Evolutionary conservation across 345 rosid genomes (phyloP), one percentile per base, ranked within the genome.

Genomic region (Corchorus capsularis): DNA sequence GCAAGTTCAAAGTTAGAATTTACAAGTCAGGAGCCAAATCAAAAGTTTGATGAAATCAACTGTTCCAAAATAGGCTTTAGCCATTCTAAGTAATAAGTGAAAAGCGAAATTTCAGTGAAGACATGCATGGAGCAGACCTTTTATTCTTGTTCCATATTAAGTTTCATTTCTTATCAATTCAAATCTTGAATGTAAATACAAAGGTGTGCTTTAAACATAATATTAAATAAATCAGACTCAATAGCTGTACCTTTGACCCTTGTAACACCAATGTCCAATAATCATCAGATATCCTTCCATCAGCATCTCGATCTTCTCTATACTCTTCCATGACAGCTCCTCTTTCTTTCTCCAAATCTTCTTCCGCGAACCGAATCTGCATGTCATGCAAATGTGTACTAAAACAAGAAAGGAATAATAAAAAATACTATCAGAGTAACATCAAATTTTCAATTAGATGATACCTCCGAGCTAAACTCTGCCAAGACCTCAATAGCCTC

Each of bases 321-420:
- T 87, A 91, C 84, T 92, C 98, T 81, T 94, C 98, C 89, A 94
- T 78, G 72, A 94, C 95, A 52, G 98, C 96, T 13, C 98, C 98
- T 84, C 94, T 88, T 83, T 94, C 98, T 81, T 92, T 90, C 20
- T 94, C 92, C 85, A 94, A 76, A 85, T 94, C 98, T 27, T 90
- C 93, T 78, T 86, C 86, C 1, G 95, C 88, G 71, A 88, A 89
- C 76, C 94, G 93, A 81, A 94, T 84, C 98, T 94, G 76, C 77
- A 81, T 61, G 27, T 34, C 69, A 70, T 14, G 19, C 43, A 39
- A 41, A 56, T 57, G 63, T 52, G 73, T 20, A 69, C 34, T 34
- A 69, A 47, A 61, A 14, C 32, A 76, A 34, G 53, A 16, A 1
- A 73, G 49, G 9, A 63, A 22, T 22, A 20, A 64, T 27, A 19